Evolutionary conservation across 148 eudicot genomes (phyloP).

Genomic region (Agrostemma githago): DNA sequence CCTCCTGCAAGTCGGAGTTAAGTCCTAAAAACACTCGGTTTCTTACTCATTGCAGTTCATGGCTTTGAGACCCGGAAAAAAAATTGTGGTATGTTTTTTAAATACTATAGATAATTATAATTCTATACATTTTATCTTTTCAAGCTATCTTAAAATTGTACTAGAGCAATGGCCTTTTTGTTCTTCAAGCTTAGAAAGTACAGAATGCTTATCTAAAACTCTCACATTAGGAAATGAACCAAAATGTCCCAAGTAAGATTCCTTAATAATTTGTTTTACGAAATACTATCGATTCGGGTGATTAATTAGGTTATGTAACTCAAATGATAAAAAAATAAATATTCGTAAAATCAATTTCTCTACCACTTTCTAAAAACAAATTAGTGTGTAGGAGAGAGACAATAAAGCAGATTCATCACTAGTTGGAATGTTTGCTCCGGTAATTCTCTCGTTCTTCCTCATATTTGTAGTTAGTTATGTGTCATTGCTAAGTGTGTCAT

Average conservation of each 20-base stretch:
- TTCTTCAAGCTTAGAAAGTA: slow-evolving; percentile 38
- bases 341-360: neutral
- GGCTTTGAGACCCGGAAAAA: no score
- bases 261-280: neutral
- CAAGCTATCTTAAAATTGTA: slow-evolving; percentile 14
- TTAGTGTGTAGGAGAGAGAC: slow-evolving; percentile 38
- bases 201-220: slow-evolving; percentile 36
- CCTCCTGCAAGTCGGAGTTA: no score
- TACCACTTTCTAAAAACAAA: neutral
- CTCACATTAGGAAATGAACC: slow-evolving; percentile 39
- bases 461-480: no score
- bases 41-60: no score
- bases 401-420: slow-evolving; percentile 65
- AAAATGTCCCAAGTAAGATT: slow-evolving; percentile 35
- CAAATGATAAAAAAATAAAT: neutral
- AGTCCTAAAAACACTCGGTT: no score
- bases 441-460: neutral
- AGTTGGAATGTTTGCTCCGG: slow-evolving; percentile 39
- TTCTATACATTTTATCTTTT: neutral
- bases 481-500: no score
- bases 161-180: slow-evolving; percentile 50
- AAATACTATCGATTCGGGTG: neutral
- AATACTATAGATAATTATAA: no score
- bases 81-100: no score
- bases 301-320: neutral